Percentiles rank a stretch among this genome's conserved stretches.
Conservation (phyloP, 176 grass and related monocot species). For the Avena atlantica region DNA sequence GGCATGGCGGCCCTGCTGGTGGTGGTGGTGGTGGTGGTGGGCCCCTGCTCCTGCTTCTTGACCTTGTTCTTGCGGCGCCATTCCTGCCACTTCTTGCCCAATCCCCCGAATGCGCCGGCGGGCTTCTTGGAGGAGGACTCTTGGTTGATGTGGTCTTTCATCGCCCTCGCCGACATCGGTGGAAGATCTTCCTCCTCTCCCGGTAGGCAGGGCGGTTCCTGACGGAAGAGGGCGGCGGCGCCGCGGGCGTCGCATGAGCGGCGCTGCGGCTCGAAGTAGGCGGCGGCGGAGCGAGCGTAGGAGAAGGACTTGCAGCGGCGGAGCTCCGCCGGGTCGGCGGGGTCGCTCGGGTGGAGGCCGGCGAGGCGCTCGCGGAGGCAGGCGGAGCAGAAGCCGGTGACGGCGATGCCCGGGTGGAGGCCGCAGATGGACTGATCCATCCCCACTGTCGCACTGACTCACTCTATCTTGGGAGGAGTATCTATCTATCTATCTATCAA, state of each 20-base stretch:
- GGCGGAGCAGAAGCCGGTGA: conserved; percentile 87
- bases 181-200: conserved; percentile 27
- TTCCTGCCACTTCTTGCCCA: conserved; percentile 73
- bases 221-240: conserved; percentile 49
- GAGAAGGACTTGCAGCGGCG: conserved; percentile 81
- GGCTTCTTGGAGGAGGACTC: conserved; percentile 46
- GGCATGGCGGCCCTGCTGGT: conserved; percentile 36
- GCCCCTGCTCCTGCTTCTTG: conserved; percentile 54
- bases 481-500: neutral
- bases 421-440: conserved; percentile 56
- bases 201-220: neutral
- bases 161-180: conserved; percentile 34
- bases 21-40: neutral
- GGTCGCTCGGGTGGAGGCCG: conserved; percentile 58
- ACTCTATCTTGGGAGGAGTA: neutral
- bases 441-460: neutral
- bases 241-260: conserved; percentile 71
- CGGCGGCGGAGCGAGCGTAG: conserved; percentile 35
- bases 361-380: conserved; percentile 92
- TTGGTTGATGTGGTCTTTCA: conserved; percentile 63
- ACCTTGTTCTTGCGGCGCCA: conserved; percentile 79
- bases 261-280: conserved; percentile 62
- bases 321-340: conserved; percentile 46
- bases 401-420: conserved; percentile 74
- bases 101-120: conserved; percentile 50